These are phyloP conservation scores for Polyporus tsugae DNA, from an alignment of 1,284 basidiomycete species.

Conservation along the genomic window DNA sequence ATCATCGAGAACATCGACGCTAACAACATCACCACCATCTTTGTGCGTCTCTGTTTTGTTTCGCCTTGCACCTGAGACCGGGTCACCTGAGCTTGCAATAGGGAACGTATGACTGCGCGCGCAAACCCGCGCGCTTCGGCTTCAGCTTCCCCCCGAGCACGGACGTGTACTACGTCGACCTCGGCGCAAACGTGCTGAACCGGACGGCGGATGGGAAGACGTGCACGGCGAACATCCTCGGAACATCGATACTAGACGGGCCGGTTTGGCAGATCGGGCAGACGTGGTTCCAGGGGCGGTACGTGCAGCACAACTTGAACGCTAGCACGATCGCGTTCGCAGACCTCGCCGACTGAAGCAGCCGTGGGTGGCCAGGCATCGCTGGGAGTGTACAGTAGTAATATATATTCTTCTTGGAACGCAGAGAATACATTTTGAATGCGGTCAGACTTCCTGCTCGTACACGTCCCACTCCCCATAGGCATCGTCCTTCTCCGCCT, in stretches of 20 bases:
- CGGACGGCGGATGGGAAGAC: conserved; percentile 28
- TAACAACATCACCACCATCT: conserved; percentile 20
- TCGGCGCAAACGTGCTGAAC: conserved; percentile 30
- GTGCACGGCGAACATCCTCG: conserved; percentile 31
- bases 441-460: conserved; percentile 51
- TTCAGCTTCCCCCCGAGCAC: conserved; percentile 32
- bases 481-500: conserved; percentile 47
- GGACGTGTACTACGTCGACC: conserved; percentile 29
- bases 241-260: conserved; percentile 25
- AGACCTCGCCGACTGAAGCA: conserved; percentile 13
- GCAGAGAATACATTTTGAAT: background rate
- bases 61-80: background rate
- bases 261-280: conserved; percentile 29
- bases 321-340: conserved; percentile 27
- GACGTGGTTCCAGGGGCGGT: conserved; percentile 34
- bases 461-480: conserved; percentile 51
- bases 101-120: conserved; percentile 32
- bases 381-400: background rate
- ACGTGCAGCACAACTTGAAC: conserved; percentile 30
- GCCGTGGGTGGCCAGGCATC: background rate
- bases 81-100: background rate
- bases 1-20: conserved; percentile 22
- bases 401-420: background rate
- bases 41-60: conserved; percentile 13
- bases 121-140: conserved; percentile 26